Evolutionary conservation across 2,329 filamentous ascomycete genomes (phyloP).

Genomic region (Hypoxylon sp.): DNA sequence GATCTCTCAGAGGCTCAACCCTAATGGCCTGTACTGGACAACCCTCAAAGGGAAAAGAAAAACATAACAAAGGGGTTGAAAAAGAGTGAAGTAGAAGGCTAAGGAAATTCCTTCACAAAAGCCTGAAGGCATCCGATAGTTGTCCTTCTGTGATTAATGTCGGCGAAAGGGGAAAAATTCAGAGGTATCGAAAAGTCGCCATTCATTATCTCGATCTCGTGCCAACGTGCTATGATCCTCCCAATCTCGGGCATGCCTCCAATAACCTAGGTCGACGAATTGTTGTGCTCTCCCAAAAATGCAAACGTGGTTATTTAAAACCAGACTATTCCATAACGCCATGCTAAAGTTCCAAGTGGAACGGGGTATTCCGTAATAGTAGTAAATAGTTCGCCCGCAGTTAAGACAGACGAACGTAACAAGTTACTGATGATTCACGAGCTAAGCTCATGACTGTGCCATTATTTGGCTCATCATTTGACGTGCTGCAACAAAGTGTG

Average conservation of each 20-base stretch:
- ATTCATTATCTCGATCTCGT: neutral
- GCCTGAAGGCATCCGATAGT: neutral
- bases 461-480: neutral
- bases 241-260: neutral
- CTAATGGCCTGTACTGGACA: neutral
- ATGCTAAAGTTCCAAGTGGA: conserved; percentile 5
- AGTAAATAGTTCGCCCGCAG: neutral
- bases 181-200: conserved; percentile 26
- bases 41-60: neutral
- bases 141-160: neutral
- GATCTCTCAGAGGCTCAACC: neutral
- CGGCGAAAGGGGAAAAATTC: neutral
- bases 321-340: conserved; percentile 16
- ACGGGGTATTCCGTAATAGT: neutral
- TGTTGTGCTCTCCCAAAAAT: neutral
- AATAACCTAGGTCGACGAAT: neutral
- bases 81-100: neutral
- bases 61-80: neutral
- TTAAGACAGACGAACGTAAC: neutral
- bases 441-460: neutral
- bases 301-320: neutral
- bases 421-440: neutral
- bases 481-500: conserved; percentile 2
- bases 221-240: conserved; percentile 12
- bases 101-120: neutral